Evolutionary conservation across 2,329 filamentous ascomycete species (phyloP).

Genomic region (Talaromyces sp.): DNA sequence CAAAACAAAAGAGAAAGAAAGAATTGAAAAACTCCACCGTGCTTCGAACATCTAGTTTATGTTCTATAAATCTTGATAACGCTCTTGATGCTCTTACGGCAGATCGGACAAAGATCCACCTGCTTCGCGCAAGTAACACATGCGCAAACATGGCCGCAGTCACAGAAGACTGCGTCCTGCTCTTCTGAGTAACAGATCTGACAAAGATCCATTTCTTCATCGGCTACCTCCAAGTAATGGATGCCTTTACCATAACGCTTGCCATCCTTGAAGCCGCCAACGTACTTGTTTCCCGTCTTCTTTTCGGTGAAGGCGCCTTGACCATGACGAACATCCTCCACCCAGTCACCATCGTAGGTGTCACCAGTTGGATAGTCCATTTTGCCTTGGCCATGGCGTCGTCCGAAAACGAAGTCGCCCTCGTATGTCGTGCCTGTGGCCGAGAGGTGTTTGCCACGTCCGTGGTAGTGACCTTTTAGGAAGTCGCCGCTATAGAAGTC

Average conservation of each 20-base stretch:
- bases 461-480: constrained; percentile 55
- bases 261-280: constrained; percentile 63
- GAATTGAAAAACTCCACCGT: constrained; percentile 13
- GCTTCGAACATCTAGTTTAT: constrained; percentile 23
- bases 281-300: constrained; percentile 62
- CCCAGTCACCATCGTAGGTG: constrained; percentile 51
- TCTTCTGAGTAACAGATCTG: constrained; percentile 65
- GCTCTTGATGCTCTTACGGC: constrained; percentile 58
- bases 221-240: constrained; percentile 63
- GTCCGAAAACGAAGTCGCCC: constrained; percentile 56
- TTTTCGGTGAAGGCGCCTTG: constrained; percentile 60
- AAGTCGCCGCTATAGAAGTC: constrained; percentile 61
- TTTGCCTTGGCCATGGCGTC: constrained; percentile 58
- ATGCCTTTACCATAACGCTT: constrained; percentile 65
- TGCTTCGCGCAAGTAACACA: constrained; percentile 62
- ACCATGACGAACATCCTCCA: constrained; percentile 54
- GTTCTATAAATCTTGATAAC: constrained; percentile 61
- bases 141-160: constrained; percentile 65
- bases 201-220: constrained; percentile 62
- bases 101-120: constrained; percentile 64
- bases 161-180: constrained; percentile 63
- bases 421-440: constrained; percentile 59
- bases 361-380: constrained; percentile 61
- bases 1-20: no score
- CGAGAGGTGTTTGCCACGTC: constrained; percentile 56